Conservation (phyloP, 352 stramenopile species). For the Thalassiosira hispida region DNA sequence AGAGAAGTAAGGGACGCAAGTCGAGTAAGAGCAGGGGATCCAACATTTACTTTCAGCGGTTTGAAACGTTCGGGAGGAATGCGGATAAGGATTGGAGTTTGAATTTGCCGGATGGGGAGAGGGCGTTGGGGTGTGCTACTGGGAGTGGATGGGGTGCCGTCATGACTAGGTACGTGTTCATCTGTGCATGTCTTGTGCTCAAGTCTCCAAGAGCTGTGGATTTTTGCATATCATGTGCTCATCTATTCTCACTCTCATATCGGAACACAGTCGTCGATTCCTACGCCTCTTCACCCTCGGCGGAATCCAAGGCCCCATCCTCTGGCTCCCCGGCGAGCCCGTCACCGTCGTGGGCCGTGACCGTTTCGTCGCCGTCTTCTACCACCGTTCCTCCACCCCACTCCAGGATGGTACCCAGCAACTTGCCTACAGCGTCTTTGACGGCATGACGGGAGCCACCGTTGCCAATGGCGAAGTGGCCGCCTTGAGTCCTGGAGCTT, state of each 20-base stretch:
- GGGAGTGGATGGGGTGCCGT: slow-evolving; percentile 71
- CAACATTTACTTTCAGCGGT: slow-evolving; percentile 82
- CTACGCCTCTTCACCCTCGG: slow-evolving; percentile 72
- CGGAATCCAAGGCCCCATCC: slow-evolving; percentile 69
- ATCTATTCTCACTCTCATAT: no score
- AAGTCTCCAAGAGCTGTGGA: no score
- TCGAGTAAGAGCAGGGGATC: slow-evolving; percentile 20
- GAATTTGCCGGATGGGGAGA: slow-evolving; percentile 71
- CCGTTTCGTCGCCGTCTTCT: slow-evolving; percentile 73
- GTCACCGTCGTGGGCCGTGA: slow-evolving; percentile 73
- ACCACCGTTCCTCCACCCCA: slow-evolving; percentile 60
- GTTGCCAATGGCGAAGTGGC: slow-evolving; percentile 61
- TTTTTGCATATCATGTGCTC: no score
- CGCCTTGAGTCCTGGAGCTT: slow-evolving; percentile 59
- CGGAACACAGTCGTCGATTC: slow-evolving; percentile 73
- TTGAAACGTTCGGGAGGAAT: slow-evolving; percentile 69
- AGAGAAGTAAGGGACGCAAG: slow-evolving; percentile 26
- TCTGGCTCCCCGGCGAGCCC: slow-evolving; percentile 75
- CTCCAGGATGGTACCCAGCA: slow-evolving; percentile 77
- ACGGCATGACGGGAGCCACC: slow-evolving; percentile 57
- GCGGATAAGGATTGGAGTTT: slow-evolving; percentile 77
- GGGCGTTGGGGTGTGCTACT: slow-evolving; percentile 70
- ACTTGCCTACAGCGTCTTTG: slow-evolving; percentile 71
- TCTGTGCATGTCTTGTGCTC: background rate
- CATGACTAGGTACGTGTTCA: slow-evolving; percentile 61